Percentiles rank a stretch among this genome's conserved stretches.
phyloP scores from a whole-genome alignment of 306 rosid species.

The Castanea crenata region DNA sequence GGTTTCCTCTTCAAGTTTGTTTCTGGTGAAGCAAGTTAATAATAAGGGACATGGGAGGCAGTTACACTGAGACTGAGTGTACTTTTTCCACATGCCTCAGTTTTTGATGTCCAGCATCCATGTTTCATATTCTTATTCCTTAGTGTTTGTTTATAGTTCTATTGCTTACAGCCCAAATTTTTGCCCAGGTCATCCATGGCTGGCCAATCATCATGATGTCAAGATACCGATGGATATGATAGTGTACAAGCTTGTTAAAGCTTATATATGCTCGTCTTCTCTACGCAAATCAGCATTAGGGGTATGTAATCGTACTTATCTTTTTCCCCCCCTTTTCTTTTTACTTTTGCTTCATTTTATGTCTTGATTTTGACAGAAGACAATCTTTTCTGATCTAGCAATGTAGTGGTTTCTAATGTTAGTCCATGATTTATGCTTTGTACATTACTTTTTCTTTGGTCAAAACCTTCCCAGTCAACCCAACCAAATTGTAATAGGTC shows the following conservation, averaged over 20 bases:
- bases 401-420: background rate
- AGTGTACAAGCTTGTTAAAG: slow-evolving; percentile 60
- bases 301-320: slow-evolving; percentile 36
- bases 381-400: background rate
- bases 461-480: background rate
- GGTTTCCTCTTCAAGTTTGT: background rate
- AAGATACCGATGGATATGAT: slow-evolving; percentile 72
- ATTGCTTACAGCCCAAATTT: slow-evolving; percentile 16
- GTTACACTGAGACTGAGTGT: slow-evolving; percentile 11
- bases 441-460: background rate
- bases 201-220: slow-evolving; percentile 44
- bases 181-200: slow-evolving; percentile 77
- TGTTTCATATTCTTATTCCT: slow-evolving; percentile 2
- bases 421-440: background rate
- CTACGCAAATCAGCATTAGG: slow-evolving; percentile 75
- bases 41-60: background rate
- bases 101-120: slow-evolving; percentile 2
- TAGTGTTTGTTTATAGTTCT: background rate
- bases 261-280: slow-evolving; percentile 66
- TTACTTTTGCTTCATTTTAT: slow-evolving; percentile 3
- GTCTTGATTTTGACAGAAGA: background rate
- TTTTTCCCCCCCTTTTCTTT: background rate
- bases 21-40: background rate
- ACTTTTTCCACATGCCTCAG: slow-evolving; percentile 12
- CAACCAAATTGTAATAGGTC: background rate